Evolutionary conservation across 306 rosid species (phyloP).

Genomic region (Vigna radiata): DNA sequence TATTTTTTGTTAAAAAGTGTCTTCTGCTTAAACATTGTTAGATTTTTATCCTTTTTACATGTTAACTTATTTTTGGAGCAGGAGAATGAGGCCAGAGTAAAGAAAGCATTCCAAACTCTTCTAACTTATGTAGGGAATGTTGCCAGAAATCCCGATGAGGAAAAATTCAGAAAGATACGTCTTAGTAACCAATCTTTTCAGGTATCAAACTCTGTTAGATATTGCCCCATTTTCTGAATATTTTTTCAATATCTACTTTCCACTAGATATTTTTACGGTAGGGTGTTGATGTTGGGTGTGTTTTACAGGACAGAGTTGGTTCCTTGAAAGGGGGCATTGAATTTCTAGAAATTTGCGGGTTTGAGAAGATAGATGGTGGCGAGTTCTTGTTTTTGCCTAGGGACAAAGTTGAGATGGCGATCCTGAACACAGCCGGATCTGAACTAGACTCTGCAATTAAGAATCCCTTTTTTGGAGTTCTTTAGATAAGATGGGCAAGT

Average conservation of each 20-base stretch:
- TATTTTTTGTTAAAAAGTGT: neutral
- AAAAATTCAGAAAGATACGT: conserved; percentile 83
- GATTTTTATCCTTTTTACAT: conserved; percentile 14
- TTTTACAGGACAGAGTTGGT: conserved; percentile 91
- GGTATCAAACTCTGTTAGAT: conserved; percentile 52
- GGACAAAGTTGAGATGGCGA: conserved; percentile 75
- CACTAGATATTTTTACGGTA: conserved; percentile 7
- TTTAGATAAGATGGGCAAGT: conserved; percentile 46
- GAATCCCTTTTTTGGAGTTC: conserved; percentile 95
- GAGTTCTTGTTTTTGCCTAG: conserved; percentile 78
- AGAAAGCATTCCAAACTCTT: conserved; percentile 80
- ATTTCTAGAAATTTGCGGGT: conserved; percentile 94
- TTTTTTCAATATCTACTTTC: conserved; percentile 2
- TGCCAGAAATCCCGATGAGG: conserved; percentile 79
- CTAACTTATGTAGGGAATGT: conserved; percentile 78
- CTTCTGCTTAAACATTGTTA: neutral
- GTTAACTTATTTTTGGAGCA: conserved; percentile 46
- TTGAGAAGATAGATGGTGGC: conserved; percentile 77
- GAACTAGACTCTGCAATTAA: conserved; percentile 92
- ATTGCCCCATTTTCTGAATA: neutral
- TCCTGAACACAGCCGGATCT: conserved; percentile 85
- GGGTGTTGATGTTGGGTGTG: conserved; percentile 13
- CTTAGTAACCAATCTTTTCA: conserved; percentile 73
- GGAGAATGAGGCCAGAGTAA: conserved; percentile 79
- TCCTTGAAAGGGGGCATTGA: conserved; percentile 78